Conservation (phyloP, 2,329 filamentous ascomycete species). For the Fusarium burgessii region DNA sequence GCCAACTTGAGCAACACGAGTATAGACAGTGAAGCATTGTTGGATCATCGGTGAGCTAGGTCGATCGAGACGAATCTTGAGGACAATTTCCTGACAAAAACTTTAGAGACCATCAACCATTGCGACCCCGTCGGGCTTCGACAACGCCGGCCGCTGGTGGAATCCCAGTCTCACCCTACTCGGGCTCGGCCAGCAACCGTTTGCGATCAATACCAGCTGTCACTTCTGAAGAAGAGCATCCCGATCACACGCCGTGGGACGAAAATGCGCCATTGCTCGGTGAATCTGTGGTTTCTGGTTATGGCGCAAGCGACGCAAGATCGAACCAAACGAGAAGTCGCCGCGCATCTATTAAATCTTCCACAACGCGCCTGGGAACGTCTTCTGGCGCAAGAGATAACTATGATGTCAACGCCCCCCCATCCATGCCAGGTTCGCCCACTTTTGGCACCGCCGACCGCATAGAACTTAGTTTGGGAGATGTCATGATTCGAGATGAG, state of each 20-base stretch:
- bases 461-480: conserved; percentile 70
- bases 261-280: conserved; percentile 69
- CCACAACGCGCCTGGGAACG: conserved; percentile 57
- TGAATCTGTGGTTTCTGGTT: conserved; percentile 51
- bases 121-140: conserved; percentile 74
- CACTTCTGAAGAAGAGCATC: conserved; percentile 62
- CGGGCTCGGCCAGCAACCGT: conserved; percentile 49
- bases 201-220: conserved; percentile 52
- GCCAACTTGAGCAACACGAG: conserved; percentile 83
- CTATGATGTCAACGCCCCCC: conserved; percentile 76
- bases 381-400: conserved; percentile 55
- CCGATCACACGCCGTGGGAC: conserved; percentile 57
- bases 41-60: conserved; percentile 80
- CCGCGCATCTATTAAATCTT: conserved; percentile 64
- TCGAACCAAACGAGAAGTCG: conserved; percentile 55
- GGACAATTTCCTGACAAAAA: background rate
- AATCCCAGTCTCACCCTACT: conserved; percentile 50
- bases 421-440: conserved; percentile 74
- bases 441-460: conserved; percentile 61
- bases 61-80: background rate
- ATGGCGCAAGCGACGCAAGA: conserved; percentile 58
- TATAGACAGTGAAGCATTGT: conserved; percentile 85
- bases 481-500: conserved; percentile 78
- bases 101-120: conserved; percentile 66
- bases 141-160: conserved; percentile 54